Base-by-base conservation (phyloP, 805 yeast genomes). In the Kodamaea lidongshanica region DNA sequence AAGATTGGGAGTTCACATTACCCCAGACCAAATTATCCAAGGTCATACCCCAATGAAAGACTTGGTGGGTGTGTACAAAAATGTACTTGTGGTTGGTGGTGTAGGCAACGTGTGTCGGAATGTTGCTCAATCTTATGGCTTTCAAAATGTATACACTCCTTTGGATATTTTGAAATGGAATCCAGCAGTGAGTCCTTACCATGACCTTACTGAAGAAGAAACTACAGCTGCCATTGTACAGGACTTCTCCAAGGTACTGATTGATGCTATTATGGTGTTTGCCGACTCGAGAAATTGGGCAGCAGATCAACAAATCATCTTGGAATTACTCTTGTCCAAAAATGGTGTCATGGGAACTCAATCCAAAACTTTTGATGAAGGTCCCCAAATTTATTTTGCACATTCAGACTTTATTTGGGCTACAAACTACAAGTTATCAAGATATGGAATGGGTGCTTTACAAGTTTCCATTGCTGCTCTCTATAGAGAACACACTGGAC, bases 361-460 rank as follows among this genome's bases (percentile, higher is more conserved):
- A 24, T 71, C 81, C 22, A 68, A 75, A 41, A 73, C 80, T 11
- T 77, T 56, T 49, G 79, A 78, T 37, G 87, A 84, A 40, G 88
- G 88, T 21, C 92, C 94, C 19, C 75, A 76, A 27, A 73, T 85
- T 34, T 83, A 81, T 58, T 86, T 85, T 66, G 94, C 94, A 23
- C 94, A 86, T 54, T 81, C 89, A 12, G 96, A 86, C 58, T 81
- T 86, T 47, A 84, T 86, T 33, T 86, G 95, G 95, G 89, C 95
- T 8, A 83, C 95, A 3, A 82, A 85, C 56, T 85, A 82, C 52
- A 74, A 74, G 44, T 65, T 82, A 39, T 75, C 86, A 11, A 69
- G 96, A 52, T 84, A 86, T 51, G 95, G 95, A 38, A 87, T 86
- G 94, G 96, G 96, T 37, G 95, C 96, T 3, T 66, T 86, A 41